These are phyloP conservation scores for Arthrobotrys pseudoclavata DNA, from an alignment of 2,329 filamentous ascomycete genomes.

Conservation along the genomic window DNA sequence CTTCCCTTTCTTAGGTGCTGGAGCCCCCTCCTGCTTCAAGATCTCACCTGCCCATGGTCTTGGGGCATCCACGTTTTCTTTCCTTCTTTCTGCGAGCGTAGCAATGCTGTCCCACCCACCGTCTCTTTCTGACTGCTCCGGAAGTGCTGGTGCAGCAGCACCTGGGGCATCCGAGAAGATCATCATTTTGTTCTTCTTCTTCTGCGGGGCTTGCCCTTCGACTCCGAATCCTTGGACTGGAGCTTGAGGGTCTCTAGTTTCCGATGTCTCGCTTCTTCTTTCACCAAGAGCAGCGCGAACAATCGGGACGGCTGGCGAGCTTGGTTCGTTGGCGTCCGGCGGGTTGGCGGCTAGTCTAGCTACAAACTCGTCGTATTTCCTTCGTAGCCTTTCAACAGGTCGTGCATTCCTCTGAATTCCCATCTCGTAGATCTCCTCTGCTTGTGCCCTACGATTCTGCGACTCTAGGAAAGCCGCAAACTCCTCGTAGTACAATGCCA, in stretches of 20 bases:
- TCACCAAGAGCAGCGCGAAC: slow-evolving; percentile 81
- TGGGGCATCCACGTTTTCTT: slow-evolving; percentile 89
- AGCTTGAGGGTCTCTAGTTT: slow-evolving; percentile 75
- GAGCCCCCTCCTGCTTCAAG: slow-evolving; percentile 77
- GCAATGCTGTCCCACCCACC: slow-evolving; percentile 95
- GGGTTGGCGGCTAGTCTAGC: slow-evolving; percentile 73
- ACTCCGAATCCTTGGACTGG: slow-evolving; percentile 66
- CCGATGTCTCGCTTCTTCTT: slow-evolving; percentile 67
- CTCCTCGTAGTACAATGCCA: slow-evolving; percentile 96
- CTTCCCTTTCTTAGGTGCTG: slow-evolving; percentile 75
- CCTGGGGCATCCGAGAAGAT: slow-evolving; percentile 86
- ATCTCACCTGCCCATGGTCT: slow-evolving; percentile 95
- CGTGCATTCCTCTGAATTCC: slow-evolving; percentile 90
- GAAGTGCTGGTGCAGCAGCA: slow-evolving; percentile 68
- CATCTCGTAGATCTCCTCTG: slow-evolving; percentile 91
- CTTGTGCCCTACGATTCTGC: slow-evolving; percentile 86
- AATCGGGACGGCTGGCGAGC: slow-evolving; percentile 86
- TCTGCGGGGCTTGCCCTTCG: slow-evolving; percentile 70
- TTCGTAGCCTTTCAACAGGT: slow-evolving; percentile 81
- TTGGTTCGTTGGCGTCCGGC: slow-evolving; percentile 72
- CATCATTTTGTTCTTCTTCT: slow-evolving; percentile 83
- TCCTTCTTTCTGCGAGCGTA: slow-evolving; percentile 86
- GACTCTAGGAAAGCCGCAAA: slow-evolving; percentile 93
- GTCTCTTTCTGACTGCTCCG: slow-evolving; percentile 70
- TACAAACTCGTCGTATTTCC: slow-evolving; percentile 95